Base-by-base conservation (phyloP, 345 rosid species). In the Corchorus capsularis region DNA sequence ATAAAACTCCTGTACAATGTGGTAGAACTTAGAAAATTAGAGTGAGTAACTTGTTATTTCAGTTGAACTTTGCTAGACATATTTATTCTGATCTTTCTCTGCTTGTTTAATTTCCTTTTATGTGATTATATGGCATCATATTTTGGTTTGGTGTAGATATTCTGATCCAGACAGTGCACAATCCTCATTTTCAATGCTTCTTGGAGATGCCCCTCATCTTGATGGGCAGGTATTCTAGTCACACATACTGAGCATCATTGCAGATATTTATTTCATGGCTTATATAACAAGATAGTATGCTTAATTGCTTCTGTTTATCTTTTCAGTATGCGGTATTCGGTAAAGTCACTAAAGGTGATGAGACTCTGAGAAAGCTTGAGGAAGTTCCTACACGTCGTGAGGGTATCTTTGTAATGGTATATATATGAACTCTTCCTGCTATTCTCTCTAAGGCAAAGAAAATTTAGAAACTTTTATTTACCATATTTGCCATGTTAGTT, bases 131-230 rank as follows among this genome's bases (percentile, higher is more conserved):
- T 49, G 57, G 8, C 14, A 4, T 3, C 43, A 7, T 34, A 13
- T 49, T 73, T 53, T 74, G 46, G 46, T 47, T 49, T 50, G 70
- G 20, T 17, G 46, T 82, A 95, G 99, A 81, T 87, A 82, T 83
- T 84, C 84, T 12, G 96, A 96, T 88, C 99, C 98, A 79, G 75
- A 96, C 80, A 96, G 98, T 73, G 99, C 92, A 20, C 79, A 84
- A 47, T 96, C 99, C 49, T 96, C 99, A 4, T 96, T 96, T 76
- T 96, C 99, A n/a, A 87, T 96, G 34, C 98, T 93, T 81, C 97
- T 93, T 67, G 99, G 99, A 47, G 85, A 92, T 79, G 97, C 99
- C 45, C 93, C 97, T 66, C 99, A 96, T 93, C 98, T 96, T 75
- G 97, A 96, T 86, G 83, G 87, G 71, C 50, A 90, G 91, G 99